Conservation (phyloP, 1,284 basidiomycete genomes). For the Leccinum subrobustum region DNA sequence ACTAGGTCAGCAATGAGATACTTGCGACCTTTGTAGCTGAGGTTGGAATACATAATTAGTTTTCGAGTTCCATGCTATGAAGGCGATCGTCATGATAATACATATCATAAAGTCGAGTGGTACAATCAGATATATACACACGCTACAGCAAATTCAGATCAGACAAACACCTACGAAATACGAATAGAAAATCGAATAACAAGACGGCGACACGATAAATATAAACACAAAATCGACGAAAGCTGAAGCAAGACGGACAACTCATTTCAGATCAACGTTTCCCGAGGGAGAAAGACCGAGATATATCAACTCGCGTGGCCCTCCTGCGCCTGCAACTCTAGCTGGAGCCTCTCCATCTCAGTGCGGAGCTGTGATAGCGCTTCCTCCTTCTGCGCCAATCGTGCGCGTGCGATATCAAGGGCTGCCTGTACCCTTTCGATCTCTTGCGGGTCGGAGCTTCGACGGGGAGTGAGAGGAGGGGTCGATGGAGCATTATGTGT, state of each 20-base stretch:
- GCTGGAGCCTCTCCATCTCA: constrained; percentile 22
- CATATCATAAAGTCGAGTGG: no score
- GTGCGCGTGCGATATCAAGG: constrained; percentile 19
- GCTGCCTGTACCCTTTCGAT: constrained; percentile 19
- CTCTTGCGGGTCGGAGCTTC: constrained; percentile 12
- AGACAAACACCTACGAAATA: neutral
- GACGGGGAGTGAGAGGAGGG: neutral
- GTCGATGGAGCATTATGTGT: neutral
- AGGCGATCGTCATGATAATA: no score
- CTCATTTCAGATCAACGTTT: neutral
- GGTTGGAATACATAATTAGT: no score
- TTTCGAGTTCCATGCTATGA: no score
- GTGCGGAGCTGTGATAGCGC: constrained; percentile 17
- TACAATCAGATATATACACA: no score
- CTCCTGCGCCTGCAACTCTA: constrained; percentile 4
- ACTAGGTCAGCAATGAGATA: no score
- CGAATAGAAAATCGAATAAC: neutral
- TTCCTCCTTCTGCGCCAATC: constrained; percentile 25
- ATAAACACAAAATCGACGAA: neutral
- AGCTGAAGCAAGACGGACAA: neutral
- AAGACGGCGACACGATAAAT: neutral
- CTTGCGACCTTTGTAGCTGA: no score
- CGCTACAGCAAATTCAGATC: neutral
- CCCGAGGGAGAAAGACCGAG: neutral
- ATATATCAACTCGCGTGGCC: neutral